phyloP scores from a whole-genome alignment of 805 yeast genomes.

The Saccharomycopsis capsularis region DNA sequence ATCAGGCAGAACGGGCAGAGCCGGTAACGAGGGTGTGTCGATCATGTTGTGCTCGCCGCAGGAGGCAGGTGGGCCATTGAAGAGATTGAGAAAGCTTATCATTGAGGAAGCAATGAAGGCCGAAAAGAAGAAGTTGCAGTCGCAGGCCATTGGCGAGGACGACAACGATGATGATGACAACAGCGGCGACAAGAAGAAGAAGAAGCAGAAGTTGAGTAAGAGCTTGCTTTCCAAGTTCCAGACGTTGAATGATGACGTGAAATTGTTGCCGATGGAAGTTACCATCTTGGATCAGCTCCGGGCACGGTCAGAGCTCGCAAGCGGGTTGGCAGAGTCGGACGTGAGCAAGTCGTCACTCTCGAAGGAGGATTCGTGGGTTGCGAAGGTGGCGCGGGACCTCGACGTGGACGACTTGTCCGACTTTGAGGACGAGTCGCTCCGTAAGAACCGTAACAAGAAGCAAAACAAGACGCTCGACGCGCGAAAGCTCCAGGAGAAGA shows the following conservation, averaged over 20 bases:
- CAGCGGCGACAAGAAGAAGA: slow-evolving; percentile 21
- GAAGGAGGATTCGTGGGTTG: slow-evolving; percentile 75
- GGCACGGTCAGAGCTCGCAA: slow-evolving; percentile 61
- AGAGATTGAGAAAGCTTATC: slow-evolving; percentile 53
- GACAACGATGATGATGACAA: slow-evolving; percentile 39
- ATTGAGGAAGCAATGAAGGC: slow-evolving; percentile 21
- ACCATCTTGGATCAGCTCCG: slow-evolving; percentile 65
- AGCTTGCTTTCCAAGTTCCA: slow-evolving; percentile 1
- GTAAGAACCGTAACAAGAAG: slow-evolving; percentile 53
- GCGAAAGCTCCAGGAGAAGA: slow-evolving; percentile 39
- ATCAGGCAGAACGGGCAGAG: slow-evolving; percentile 98
- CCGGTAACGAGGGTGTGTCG: slow-evolving; percentile 89
- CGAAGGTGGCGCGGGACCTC: slow-evolving; percentile 87
- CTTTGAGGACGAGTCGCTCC: slow-evolving; percentile 60
- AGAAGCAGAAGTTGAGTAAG: neutral
- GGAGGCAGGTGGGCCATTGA: slow-evolving; percentile 83
- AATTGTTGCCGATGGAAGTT: slow-evolving; percentile 68
- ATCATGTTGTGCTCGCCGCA: slow-evolving; percentile 89
- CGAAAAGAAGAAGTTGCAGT: neutral
- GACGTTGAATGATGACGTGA: slow-evolving; percentile 35
- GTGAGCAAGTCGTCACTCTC: slow-evolving; percentile 50
- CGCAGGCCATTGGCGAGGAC: slow-evolving; percentile 13
- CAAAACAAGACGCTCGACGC: slow-evolving; percentile 46
- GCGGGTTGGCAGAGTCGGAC: slow-evolving; percentile 68
- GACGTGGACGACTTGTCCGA: slow-evolving; percentile 71